A percentile compares a stretch with the other conserved stretches of the same genome.
Conservation (phyloP, 2,329 filamentous ascomycete species). For the Lachnellula suecica region DNA sequence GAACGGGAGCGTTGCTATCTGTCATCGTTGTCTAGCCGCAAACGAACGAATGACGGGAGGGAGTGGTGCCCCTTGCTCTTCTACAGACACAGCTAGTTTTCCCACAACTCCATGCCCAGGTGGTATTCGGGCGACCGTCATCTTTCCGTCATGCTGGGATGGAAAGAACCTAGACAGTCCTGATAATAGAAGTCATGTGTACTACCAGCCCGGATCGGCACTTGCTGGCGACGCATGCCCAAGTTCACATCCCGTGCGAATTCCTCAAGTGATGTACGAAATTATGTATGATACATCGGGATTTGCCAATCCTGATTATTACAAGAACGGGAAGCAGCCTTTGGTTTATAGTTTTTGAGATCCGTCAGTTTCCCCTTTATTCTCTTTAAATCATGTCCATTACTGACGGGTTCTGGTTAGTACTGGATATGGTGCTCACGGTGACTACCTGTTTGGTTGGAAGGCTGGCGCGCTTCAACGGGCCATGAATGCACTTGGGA, state of each 20-base stretch:
- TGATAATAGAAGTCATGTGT: conserved; percentile 54
- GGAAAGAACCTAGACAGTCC: conserved; percentile 53
- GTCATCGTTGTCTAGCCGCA: conserved; percentile 50
- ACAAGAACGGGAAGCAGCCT: conserved; percentile 15
- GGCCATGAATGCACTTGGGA: conserved; percentile 41
- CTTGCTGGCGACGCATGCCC: conserved; percentile 15
- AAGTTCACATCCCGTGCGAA: conserved; percentile 12
- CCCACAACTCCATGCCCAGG: conserved; percentile 53
- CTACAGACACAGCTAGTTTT: conserved; percentile 45
- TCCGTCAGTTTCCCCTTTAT: conserved; percentile 21
- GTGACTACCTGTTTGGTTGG: conserved; percentile 60
- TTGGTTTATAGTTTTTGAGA: conserved; percentile 37
- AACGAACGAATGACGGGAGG: conserved; percentile 25
- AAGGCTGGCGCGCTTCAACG: conserved; percentile 46
- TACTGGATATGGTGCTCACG: conserved; percentile 55
- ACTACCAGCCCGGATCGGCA: conserved; percentile 42
- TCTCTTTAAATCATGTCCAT: not conserved
- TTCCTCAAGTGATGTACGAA: conserved; percentile 19
- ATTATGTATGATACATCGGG: conserved; percentile 14
- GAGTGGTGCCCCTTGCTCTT: conserved; percentile 33
- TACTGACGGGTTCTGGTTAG: conserved; percentile 1
- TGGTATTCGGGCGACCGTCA: conserved; percentile 51
- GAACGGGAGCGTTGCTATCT: conserved; percentile 49
- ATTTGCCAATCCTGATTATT: conserved; percentile 12
- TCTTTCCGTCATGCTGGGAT: conserved; percentile 63